Evolutionary conservation across 2,329 filamentous ascomycete genomes (phyloP), one percentile per base, ranked within the genome.

Genomic region (Coleophoma crateriformis): DNA sequence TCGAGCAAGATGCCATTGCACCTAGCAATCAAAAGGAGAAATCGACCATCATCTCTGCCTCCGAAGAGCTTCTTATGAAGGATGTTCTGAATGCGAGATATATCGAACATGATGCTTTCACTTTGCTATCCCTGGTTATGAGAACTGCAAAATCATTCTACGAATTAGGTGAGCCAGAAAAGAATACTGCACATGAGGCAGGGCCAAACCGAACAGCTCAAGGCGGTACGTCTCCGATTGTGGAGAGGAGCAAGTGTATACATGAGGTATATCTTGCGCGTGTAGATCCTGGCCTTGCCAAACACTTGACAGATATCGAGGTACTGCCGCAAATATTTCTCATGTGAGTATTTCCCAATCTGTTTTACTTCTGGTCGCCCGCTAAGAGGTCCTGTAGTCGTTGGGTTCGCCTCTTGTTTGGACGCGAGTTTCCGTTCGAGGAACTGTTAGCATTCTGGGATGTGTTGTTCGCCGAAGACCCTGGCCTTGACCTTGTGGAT

Each of bases 321-420:
- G 84, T 99, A 53, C 71, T 96, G n/a, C 94, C 94, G 1, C 94
- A 99, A 61, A 92, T 99, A 46, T 99, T 97, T 63, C 72, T 97
- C 20, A 95, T 97, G 88, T 94, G 70, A 67, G 79, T 64, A 47
- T 14, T 17, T 15, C 32, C 27, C 8, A 7, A 7, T 27, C 6
- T 10, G 6, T 2, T 10, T 4, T 7, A 7, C 27, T 27, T 27
- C 8, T 27, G 27, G 27, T 27, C 27, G 8, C 27, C 27, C 27
- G 27, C 27, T 27, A 27, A 27, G 27, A 27, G 27, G 27, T 4
- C 37, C 40, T 35, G 32, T 33, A 67, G 64, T 52, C 90, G 94
- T 50, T 99, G 94, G 94, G 87, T 97, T 50, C 83, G 94, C 27
- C 79, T 99, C 1, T 71, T 99, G 0, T 97, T 97, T 63, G 91